Percentiles rank a stretch among this genome's conserved stretches.
Evolutionary conservation across 176 grass and related monocot species (phyloP).

Genomic region (Alloteropsis semialata): DNA sequence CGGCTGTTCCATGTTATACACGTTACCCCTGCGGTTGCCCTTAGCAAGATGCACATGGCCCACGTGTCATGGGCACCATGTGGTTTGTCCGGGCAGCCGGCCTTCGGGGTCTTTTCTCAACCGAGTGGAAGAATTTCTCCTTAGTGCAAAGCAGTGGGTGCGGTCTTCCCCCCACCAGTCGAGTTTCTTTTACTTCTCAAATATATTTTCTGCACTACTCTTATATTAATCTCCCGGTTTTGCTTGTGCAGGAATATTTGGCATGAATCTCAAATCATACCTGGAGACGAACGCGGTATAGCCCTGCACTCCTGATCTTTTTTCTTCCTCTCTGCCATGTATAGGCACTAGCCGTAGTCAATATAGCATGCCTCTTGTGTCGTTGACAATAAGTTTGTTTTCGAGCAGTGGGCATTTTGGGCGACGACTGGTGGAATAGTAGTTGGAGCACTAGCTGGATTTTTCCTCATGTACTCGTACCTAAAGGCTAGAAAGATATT

Average conservation of each 20-base stretch:
- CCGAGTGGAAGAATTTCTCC: no score
- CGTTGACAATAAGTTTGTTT: conserved; percentile 36
- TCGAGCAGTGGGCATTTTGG: conserved; percentile 88
- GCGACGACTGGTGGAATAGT: conserved; percentile 82
- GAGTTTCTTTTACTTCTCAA: not conserved
- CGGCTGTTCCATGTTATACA: no score
- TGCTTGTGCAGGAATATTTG: conserved; percentile 79
- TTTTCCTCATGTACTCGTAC: conserved; percentile 80
- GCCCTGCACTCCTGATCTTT: conserved; percentile 1
- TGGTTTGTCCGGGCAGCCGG: no score
- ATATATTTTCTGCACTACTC: not conserved
- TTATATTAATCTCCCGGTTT: not conserved
- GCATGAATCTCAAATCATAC: conserved; percentile 92
- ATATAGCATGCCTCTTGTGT: not conserved
- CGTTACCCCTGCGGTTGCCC: no score
- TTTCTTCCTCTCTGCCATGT: conserved; percentile 17
- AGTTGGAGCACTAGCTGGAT: conserved; percentile 74
- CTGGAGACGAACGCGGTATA: conserved; percentile 83
- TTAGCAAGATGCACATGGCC: no score
- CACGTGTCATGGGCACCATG: no score
- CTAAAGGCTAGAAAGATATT: conserved; percentile 85
- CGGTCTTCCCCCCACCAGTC: no score
- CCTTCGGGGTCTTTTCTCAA: no score
- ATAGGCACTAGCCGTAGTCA: not conserved
- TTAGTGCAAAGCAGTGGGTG: no score